Evolutionary conservation across 495 filamentous ascomycete genomes (phyloP).

Genomic region (Echria macrotheca): DNA sequence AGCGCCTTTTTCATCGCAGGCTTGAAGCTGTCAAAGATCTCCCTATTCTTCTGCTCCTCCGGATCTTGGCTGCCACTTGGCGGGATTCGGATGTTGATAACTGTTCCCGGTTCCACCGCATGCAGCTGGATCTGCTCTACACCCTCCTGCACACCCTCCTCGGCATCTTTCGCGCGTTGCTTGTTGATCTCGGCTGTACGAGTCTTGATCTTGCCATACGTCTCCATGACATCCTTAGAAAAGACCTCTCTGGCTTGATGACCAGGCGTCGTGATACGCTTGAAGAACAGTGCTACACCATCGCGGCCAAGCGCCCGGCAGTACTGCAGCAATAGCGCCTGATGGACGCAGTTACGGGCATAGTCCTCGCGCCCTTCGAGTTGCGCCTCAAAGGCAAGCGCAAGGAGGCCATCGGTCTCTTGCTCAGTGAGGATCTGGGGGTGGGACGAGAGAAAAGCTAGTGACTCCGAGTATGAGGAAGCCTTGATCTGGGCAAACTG

Average conservation of each 20-base stretch:
- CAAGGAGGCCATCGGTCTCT: constrained; percentile 84
- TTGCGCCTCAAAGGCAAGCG: constrained; percentile 85
- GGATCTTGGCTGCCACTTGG: constrained; percentile 60
- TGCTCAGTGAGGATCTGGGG: constrained; percentile 75
- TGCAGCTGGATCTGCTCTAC: constrained; percentile 98
- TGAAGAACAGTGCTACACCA: constrained; percentile 91
- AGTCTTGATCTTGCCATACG: constrained; percentile 72
- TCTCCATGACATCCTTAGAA: constrained; percentile 83
- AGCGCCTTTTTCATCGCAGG: constrained; percentile 75
- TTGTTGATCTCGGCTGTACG: constrained; percentile 71
- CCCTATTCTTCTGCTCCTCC: constrained; percentile 57
- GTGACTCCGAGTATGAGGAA: constrained; percentile 65
- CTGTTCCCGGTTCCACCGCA: constrained; percentile 87
- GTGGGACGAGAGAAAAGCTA: constrained; percentile 69
- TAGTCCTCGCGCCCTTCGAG: constrained; percentile 68
- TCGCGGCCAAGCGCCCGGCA: constrained; percentile 83
- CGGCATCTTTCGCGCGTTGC: constrained; percentile 59
- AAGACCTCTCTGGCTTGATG: constrained; percentile 93
- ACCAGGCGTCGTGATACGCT: constrained; percentile 82
- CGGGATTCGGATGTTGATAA: constrained; percentile 82
- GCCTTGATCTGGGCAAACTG: constrained; percentile 73
- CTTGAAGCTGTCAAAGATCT: constrained; percentile 77
- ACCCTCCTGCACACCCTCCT: constrained; percentile 50
- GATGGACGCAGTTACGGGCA: constrained; percentile 87
- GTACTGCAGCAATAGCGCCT: constrained; percentile 88